Evolutionary conservation across 257 asterid genomes (phyloP), one percentile per base, ranked within the genome.

Genomic region (Primulina eburnea): DNA sequence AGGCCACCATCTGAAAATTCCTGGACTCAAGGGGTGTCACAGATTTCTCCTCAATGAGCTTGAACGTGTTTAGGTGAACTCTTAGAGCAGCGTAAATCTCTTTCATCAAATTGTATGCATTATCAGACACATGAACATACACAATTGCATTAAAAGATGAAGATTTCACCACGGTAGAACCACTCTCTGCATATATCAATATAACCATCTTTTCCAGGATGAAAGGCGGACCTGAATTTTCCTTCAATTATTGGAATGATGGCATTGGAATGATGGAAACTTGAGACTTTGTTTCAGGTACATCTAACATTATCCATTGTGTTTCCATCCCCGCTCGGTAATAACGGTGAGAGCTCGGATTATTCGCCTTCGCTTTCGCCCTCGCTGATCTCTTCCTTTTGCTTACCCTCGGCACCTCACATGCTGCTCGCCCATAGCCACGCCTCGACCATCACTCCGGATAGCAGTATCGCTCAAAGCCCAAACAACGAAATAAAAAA

Each of bases 241-340:
- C 76, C 78, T 38, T 83, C 85, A 3, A 83, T 67, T 0, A 76
- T 14, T 2, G 88, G 88, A 64, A 83, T 71, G 64, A 83, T 67
- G 3, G 81, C 34, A n/a, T n/a, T n/a, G n/a, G n/a, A n/a, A n/a
- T n/a, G n/a, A n/a, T n/a, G n/a, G n/a, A n/a, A 4, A 76, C 80
- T 28, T 75, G 80, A 2, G 85, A 75, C 75, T 37, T 68, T 57
- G 68, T 65, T n/a, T 75, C 86, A 4, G 79, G 83, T 80, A 60
- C 20, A 71, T 21, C 0, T 21, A 21, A 21, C 24, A 21, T 21
- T 21, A 21, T 21, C 24, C 24, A 21, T 21, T 21, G 24, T 21
- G 24, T 21, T 21, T 21, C 24, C 24, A 21, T 21, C 24, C 0
- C 24, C 24, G 24, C 24, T 21, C 24, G 24, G 24, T 21, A 21